Percentiles rank a stretch among this genome's conserved stretches.
Conservation (phyloP, 352 stramenopile genomes). For the Blastocystis sp. region DNA sequence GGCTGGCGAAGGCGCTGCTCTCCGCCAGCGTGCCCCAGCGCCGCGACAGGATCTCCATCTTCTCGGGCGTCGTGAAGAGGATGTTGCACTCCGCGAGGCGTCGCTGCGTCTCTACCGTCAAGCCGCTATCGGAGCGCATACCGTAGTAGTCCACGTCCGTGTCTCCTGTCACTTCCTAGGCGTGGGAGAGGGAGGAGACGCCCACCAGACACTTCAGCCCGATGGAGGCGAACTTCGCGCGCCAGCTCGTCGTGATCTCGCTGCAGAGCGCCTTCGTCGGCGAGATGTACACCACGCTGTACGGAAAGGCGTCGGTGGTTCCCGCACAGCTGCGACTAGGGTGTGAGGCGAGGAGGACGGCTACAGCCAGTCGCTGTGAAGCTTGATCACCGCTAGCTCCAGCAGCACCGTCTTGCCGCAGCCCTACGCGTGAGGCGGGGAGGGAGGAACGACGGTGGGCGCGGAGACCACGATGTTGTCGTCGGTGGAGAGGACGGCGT, state of each 20-base stretch:
- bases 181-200: neutral
- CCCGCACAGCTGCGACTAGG: neutral
- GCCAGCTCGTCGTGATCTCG: slow-evolving; percentile 45
- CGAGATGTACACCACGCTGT: slow-evolving; percentile 21
- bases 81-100: slow-evolving; percentile 30
- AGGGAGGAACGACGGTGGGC: slow-evolving; percentile 1
- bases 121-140: neutral
- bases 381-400: slow-evolving; percentile 26
- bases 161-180: slow-evolving; percentile 55
- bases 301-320: neutral
- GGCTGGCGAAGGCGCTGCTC: slow-evolving; percentile 7
- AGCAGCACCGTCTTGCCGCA: slow-evolving; percentile 48
- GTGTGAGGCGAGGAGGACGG: neutral
- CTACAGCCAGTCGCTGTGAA: slow-evolving; percentile 32
- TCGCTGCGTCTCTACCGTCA: neutral
- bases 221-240: slow-evolving; percentile 5
- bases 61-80: slow-evolving; percentile 69
- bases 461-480: slow-evolving; percentile 48
- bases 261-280: slow-evolving; percentile 49
- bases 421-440: neutral
- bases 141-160: neutral
- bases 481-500: slow-evolving; percentile 18
- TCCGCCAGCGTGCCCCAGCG: slow-evolving; percentile 33
- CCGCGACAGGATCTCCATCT: slow-evolving; percentile 66
- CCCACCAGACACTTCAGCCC: slow-evolving; percentile 12